Evolutionary conservation across 1,284 basidiomycete species (phyloP).

Genomic region (Exobasidium cylindrosporum): DNA sequence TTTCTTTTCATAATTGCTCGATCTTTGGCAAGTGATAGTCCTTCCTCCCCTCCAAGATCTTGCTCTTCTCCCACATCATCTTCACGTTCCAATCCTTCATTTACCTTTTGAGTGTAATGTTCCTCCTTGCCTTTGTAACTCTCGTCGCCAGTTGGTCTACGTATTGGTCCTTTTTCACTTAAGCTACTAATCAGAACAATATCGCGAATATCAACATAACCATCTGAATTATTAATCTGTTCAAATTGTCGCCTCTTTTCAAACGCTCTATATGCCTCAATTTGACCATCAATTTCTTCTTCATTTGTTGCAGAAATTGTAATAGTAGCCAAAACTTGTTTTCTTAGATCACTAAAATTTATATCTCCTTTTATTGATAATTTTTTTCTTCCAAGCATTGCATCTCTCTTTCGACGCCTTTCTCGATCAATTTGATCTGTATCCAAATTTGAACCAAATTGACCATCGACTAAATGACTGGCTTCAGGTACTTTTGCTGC

Average conservation of each 20-base stretch:
- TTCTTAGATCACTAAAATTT: slow-evolving; percentile 55
- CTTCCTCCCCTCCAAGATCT: slow-evolving; percentile 68
- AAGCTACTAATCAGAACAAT: slow-evolving; percentile 66
- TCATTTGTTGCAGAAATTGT: slow-evolving; percentile 24
- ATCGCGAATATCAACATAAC: slow-evolving; percentile 68
- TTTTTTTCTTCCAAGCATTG: slow-evolving; percentile 13
- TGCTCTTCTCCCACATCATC: slow-evolving; percentile 3
- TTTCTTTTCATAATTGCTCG: slow-evolving; percentile 63
- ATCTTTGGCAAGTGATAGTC: slow-evolving; percentile 58
- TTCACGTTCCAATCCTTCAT: neutral
- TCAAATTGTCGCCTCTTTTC: slow-evolving; percentile 62
- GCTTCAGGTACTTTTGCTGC: neutral
- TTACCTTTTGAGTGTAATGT: slow-evolving; percentile 56
- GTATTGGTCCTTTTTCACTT: slow-evolving; percentile 28
- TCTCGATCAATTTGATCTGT: slow-evolving; percentile 18
- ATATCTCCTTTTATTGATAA: slow-evolving; percentile 27
- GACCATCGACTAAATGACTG: neutral
- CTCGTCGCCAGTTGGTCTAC: slow-evolving; percentile 34
- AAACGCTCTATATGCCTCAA: slow-evolving; percentile 36
- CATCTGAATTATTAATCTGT: slow-evolving; percentile 68
- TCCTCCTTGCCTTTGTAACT: slow-evolving; percentile 23
- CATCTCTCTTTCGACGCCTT: slow-evolving; percentile 28
- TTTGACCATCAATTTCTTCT: slow-evolving; percentile 34
- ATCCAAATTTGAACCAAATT: neutral
- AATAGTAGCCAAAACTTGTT: slow-evolving; percentile 39